Base-by-base conservation (phyloP, 495 filamentous ascomycete species). In the Penicillium bialowiezense region DNA sequence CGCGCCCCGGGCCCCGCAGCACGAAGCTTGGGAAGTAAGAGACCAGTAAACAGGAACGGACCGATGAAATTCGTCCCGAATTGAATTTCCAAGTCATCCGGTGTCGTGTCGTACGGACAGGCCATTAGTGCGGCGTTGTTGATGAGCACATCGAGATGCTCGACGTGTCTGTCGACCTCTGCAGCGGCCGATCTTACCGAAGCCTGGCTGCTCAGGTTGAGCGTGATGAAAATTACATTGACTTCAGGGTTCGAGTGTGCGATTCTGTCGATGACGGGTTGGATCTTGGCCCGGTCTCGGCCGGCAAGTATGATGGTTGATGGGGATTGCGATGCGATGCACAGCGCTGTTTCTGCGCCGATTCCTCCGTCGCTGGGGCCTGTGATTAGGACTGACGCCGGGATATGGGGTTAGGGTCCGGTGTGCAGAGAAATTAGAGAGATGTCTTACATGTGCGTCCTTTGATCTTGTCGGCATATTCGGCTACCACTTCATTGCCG, bases 11-110 rank as follows among this genome's bases (percentile, higher is more conserved):
- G 17, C 9, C 7, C 36, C 1, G 36, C 18, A 23, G 36, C 36
- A 10, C 36, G 36, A 9, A 39, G 17, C 36, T 39, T 23, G 5
- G 42, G 42, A 5, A 44, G 18, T 17, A 44, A 21, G 10, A 44
- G 42, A 2, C 32, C 32, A 14, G 42, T 44, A 14, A 44, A 35
- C 5, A 44, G 29, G n/a, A 35, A 44, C 0, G 42, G 42, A 9
- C 42, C 42, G 18, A 44, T 26, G 29, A 44, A 33, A 14, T 44
- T 44, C 8, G 42, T 44, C 8, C 28, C 42, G 34, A 44, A 44
- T 34, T 44, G 42, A 21, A 44, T 17, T 9, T 39, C 36, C 3
- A 39, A 21, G 9, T 21, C 13, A 23, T 39, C 36, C 21, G 20
- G 12, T 7, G 36, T 39, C 18, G 18, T 20, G 18, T 2, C 3